Base-by-base conservation (phyloP, 2,329 filamentous ascomycete genomes). In the Botrytis sinoallii region DNA sequence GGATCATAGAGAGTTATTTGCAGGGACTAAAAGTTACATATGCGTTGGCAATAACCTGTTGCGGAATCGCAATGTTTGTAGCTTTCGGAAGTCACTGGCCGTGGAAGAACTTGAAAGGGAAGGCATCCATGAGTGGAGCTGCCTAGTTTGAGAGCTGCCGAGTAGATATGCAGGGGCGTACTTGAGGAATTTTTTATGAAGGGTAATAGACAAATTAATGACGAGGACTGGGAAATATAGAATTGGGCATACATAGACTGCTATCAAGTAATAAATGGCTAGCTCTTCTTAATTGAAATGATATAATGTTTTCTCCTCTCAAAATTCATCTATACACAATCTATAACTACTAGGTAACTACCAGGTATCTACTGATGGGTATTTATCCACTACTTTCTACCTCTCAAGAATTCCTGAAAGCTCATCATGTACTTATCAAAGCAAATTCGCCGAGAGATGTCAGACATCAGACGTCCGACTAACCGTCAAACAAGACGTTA, bases 1-100 rank as follows among this genome's bases (percentile, higher is more conserved):
- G 84, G 0, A 89, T 93, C 59, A 84, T 92, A 40, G 76, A 81
- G 0, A 89, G 88, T 0, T 93, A 93, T 82, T 92, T 88, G 77
- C 82, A 87, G 71, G 88, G 88, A 0, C 88, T 91, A 77, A 89
- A 91, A 79, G 89, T 91, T 12, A 85, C 86, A 7, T 87, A 90
- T 57, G 91, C 89, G 16, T 84, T 91, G 76, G 85, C 85, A 22
- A 84, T 86, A 32, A 79, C 90, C 7, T 86, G 85, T 44, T 84
- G 82, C 2, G 84, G 84, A 4, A 70, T 85, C 40, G 81, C 84
- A 0, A 80, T 83, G 7, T 48, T 84, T 5, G 72, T 84, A 29
- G 79, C 79, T 25, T 73, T 84, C 7, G 79, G 75, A 40, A 82
- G 81, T 14, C 80, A 79, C 40, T 86, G 85, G 85, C 66, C 66